These are phyloP conservation scores for Dictyostelium firmibasis DNA, from an alignment of 78 protist species.

Conservation along the genomic window DNA sequence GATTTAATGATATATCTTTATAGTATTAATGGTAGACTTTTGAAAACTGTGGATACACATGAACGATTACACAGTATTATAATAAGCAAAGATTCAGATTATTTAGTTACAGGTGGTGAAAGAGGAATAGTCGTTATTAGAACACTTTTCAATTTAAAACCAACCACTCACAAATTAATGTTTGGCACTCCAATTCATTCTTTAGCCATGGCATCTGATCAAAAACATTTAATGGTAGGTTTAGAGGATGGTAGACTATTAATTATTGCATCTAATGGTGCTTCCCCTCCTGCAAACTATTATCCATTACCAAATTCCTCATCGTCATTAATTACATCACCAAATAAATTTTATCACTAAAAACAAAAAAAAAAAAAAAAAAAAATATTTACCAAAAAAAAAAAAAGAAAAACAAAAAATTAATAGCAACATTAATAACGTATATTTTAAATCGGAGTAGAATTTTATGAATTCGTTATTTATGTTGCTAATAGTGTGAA, in stretches of 20 bases:
- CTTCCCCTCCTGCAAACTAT: background rate
- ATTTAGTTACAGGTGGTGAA: slow-evolving; percentile 81
- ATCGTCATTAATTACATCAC: background rate
- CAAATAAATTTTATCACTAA: background rate
- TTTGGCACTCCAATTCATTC: slow-evolving; percentile 50
- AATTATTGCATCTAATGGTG: slow-evolving; percentile 21
- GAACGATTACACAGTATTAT: slow-evolving; percentile 59
- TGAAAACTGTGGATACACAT: slow-evolving; percentile 56
- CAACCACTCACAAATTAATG: slow-evolving; percentile 22
- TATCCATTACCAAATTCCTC: background rate
- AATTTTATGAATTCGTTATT: too few species aligned
- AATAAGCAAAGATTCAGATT: slow-evolving; percentile 59
- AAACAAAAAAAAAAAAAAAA: background rate
- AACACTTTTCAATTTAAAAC: slow-evolving; percentile 48
- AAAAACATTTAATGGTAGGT: slow-evolving; percentile 75
- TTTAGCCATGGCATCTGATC: slow-evolving; percentile 61
- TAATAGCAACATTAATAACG: too few species aligned
- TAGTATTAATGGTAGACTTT: slow-evolving; percentile 78
- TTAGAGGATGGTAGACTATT: slow-evolving; percentile 60
- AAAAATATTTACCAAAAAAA: background rate
- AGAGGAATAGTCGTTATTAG: slow-evolving; percentile 47
- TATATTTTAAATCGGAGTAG: too few species aligned
- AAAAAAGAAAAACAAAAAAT: background rate
- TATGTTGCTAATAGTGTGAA: background rate
- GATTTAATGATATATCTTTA: slow-evolving; percentile 73